Percentiles rank a stretch among this genome's conserved stretches.
phyloP scores from a whole-genome alignment of 2,329 filamentous ascomycete genomes.

The Lasiodiplodia citricola region DNA sequence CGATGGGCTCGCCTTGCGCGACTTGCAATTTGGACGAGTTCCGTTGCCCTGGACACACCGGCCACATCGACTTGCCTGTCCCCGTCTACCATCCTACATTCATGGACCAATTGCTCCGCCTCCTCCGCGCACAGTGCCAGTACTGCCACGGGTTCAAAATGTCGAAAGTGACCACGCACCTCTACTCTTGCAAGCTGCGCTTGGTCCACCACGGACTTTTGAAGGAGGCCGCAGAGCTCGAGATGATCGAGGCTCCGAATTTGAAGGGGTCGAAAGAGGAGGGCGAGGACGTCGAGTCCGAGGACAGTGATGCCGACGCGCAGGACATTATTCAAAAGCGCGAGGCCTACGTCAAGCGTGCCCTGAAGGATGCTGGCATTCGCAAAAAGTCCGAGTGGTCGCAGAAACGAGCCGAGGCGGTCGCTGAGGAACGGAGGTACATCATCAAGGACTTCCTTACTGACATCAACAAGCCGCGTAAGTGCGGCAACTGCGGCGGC shows the following conservation, averaged over 20 bases:
- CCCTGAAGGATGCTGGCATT: slow-evolving; percentile 66
- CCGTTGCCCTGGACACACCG: slow-evolving; percentile 86
- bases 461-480: slow-evolving; percentile 70
- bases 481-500: slow-evolving; percentile 71
- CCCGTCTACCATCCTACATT: slow-evolving; percentile 97
- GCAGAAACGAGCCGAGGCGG: slow-evolving; percentile 79
- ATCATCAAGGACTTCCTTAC: slow-evolving; percentile 83
- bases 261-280: slow-evolving; percentile 36
- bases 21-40: slow-evolving; percentile 86
- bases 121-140: slow-evolving; percentile 85
- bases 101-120: slow-evolving; percentile 85
- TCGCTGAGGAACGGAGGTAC: slow-evolving; percentile 74
- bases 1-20: slow-evolving; percentile 82
- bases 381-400: slow-evolving; percentile 51
- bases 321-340: slow-evolving; percentile 62
- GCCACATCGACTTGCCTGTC: slow-evolving; percentile 92
- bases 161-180: slow-evolving; percentile 75
- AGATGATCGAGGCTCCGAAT: slow-evolving; percentile 53
- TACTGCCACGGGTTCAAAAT: slow-evolving; percentile 90
- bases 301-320: slow-evolving; percentile 64
- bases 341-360: slow-evolving; percentile 73
- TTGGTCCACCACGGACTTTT: slow-evolving; percentile 85
- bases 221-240: slow-evolving; percentile 64
- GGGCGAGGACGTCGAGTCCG: slow-evolving; percentile 58
- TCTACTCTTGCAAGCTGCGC: slow-evolving; percentile 81